phyloP scores from a whole-genome alignment of 202 grass and related monocot species.

The Zoysia matrella region DNA sequence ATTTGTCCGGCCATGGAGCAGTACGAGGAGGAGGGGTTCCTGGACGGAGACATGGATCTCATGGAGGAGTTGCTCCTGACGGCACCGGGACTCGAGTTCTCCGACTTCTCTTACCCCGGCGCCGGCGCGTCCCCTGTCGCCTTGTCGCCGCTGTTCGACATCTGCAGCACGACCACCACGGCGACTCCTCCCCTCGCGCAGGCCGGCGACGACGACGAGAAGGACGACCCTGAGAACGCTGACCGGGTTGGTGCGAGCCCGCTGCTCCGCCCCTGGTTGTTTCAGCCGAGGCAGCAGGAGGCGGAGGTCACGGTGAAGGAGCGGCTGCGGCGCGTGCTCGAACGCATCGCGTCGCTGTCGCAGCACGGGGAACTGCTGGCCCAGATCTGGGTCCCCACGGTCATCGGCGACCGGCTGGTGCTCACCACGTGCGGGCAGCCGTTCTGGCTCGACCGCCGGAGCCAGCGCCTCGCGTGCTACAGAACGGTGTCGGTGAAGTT shows the following conservation, averaged over 20 bases:
- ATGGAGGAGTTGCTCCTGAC: constrained; percentile 72
- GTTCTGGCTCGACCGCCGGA: constrained; percentile 64
- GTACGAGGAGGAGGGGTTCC: constrained; percentile 23
- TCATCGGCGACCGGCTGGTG: constrained; percentile 70
- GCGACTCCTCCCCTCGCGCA: constrained; percentile 13
- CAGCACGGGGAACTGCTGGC: constrained; percentile 62
- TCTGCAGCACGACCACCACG: constrained; percentile 44
- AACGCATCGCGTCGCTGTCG: constrained; percentile 60
- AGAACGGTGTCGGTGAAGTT: constrained; percentile 63
- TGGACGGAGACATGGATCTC: constrained; percentile 60
- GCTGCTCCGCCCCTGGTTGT: constrained; percentile 7
- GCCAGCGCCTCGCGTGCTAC: constrained; percentile 65
- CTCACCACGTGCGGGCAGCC: constrained; percentile 90
- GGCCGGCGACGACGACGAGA: constrained; percentile 9
- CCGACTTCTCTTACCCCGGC: constrained; percentile 47
- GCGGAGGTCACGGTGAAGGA: constrained; percentile 49
- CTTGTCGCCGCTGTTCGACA: constrained; percentile 65
- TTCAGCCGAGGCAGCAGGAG: constrained; percentile 25
- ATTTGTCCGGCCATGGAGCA: constrained; percentile 48
- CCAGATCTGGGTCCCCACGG: constrained; percentile 81
- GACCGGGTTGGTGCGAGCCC: background rate
- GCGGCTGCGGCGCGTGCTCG: constrained; percentile 66
- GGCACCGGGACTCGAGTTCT: constrained; percentile 46
- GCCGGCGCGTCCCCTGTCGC: constrained; percentile 26
- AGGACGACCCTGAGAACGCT: background rate